Evolutionary conservation across 805 yeast genomes (phyloP), one percentile per base, ranked within the genome.

Genomic region (Cyberlindnera amylophila): DNA sequence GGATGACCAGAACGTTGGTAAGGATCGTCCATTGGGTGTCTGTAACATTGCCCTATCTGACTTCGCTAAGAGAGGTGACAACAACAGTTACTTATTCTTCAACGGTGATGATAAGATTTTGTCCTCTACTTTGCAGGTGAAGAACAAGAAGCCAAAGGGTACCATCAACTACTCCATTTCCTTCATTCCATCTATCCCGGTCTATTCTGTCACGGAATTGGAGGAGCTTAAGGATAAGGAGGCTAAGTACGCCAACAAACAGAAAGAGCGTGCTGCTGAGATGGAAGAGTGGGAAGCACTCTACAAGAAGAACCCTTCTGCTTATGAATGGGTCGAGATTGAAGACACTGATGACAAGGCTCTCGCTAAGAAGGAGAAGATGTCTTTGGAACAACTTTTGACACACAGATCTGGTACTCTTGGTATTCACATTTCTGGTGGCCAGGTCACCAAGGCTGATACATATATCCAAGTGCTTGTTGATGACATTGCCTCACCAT

Each of bases 1-100:
- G 74, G 93, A 86, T 63, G 81, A 76, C 37, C 88, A 85, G 60
- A 69, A 70, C 16, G 69, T 75, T 26, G 79, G 77, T 23, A 75
- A 74, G 43, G 89, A 84, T 59, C 73, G 89, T 54, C 55, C 74
- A 1, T 65, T 86, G 51, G 95, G 93, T 12, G 61, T 74, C 3
- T 69, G 77, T 27, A 70, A 75, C 19, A 61, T 82, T 18, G 64
- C 77, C 10, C 66, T 77, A 12, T 58, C 69, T 21, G 74, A 76
- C 21, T 72, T 72, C 45, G 61, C 81, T 51, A 68, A 70, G 54
- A 71, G 69, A 53, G 70, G 72, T 49, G 62, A 64, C 1, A 59
- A 73, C 28, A 82, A 79, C 1, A 62, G 66, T 36, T 76, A 58
- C 48, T 54, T 68, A 44, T 75, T 73, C 26, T 69, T 72, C 48